A percentile compares a stretch with the other conserved stretches of the same genome.
Evolutionary conservation across 257 asterid genomes (phyloP).

Genomic region (Anisodus acutangulus): DNA sequence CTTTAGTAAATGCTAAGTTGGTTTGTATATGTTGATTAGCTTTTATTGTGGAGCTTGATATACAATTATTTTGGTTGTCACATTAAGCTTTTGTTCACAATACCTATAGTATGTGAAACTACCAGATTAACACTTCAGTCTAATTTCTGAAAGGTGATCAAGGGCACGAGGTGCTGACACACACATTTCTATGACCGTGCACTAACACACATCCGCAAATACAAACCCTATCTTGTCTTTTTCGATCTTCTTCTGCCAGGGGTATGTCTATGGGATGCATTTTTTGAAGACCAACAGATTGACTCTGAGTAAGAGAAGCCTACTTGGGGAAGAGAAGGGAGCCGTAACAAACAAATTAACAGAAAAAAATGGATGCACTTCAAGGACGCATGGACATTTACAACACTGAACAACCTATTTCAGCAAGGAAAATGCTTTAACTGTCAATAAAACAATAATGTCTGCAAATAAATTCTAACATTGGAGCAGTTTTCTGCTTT

Average conservation of each 20-base stretch:
- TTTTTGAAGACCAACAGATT: not conserved
- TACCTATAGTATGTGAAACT: not conserved
- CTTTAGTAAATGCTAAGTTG: not conserved
- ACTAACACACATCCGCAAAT: not conserved
- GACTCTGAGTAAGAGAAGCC: not conserved
- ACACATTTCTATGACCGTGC: conserved; percentile 20
- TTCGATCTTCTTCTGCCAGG: not conserved
- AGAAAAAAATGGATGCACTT: not conserved
- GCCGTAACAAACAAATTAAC: not conserved
- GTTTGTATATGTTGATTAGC: not conserved
- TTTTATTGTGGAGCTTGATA: conserved; percentile 7
- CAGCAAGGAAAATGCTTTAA: not conserved
- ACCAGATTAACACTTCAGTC: not conserved
- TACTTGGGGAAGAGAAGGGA: not conserved
- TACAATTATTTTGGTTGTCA: not conserved
- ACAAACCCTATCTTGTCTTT: not conserved
- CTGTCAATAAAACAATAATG: not conserved
- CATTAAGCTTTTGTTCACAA: not conserved
- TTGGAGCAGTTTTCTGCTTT: not conserved
- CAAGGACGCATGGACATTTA: not conserved
- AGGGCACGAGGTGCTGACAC: not conserved
- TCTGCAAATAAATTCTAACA: not conserved
- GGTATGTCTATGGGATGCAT: conserved; percentile 4
- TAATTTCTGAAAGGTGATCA: conserved; percentile 4
- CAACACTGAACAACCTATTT: not conserved